Evolutionary conservation across 75 land plant genomes (phyloP).

Genomic region (Cupressus sempervirens): DNA sequence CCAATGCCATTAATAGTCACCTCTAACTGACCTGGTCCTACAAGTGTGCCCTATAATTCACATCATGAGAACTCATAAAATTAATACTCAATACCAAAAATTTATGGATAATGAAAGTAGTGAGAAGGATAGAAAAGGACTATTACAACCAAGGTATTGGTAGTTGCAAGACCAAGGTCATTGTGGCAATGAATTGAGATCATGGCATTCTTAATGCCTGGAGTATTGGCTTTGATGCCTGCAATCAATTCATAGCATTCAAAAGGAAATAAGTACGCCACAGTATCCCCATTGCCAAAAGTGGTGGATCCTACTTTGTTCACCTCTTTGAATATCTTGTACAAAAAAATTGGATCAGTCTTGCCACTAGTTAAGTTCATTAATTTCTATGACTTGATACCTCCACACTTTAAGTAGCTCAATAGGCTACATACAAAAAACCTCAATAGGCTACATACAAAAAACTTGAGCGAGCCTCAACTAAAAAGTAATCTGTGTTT

Average conservation of each 20-base stretch:
- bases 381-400: no score
- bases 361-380: background rate
- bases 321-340: slow-evolving; percentile 16
- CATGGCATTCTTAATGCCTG: no score
- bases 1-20: slow-evolving; percentile 30
- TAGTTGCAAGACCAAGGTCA: slow-evolving; percentile 31
- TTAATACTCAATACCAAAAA: background rate
- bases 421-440: no score
- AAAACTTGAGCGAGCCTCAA: no score
- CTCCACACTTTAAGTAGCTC: no score
- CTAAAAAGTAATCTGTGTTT: no score
- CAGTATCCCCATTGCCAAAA: slow-evolving; percentile 16
- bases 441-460: no score
- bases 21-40: no score
- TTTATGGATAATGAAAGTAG: background rate
- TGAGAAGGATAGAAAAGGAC: background rate
- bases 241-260: slow-evolving; percentile 16
- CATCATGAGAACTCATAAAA: background rate
- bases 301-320: slow-evolving; percentile 32
- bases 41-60: no score
- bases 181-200: no score
- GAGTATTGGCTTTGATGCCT: slow-evolving; percentile 20
- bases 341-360: slow-evolving; percentile 21
- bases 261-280: slow-evolving; percentile 19
- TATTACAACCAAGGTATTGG: slow-evolving; percentile 28